These are phyloP conservation scores for Cutaneotrichosporon cyanovorans DNA, from an alignment of 1,284 basidiomycete genomes.

Conservation along the genomic window DNA sequence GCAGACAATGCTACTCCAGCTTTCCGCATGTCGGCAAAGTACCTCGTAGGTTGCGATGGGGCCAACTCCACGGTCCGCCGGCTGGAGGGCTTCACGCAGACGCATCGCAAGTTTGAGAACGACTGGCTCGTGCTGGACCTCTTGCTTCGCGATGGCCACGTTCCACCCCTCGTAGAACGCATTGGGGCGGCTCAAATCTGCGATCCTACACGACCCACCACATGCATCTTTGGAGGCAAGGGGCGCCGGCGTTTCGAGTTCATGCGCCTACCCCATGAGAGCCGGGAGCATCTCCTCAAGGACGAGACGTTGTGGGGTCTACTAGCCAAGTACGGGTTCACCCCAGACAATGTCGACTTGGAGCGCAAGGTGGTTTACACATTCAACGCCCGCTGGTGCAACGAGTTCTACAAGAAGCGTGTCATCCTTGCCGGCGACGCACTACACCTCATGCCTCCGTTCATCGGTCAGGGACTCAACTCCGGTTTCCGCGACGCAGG, in stretches of 20 bases:
- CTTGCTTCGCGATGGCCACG: conserved; percentile 8
- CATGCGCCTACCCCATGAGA: conserved; percentile 17
- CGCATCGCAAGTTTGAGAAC: conserved; percentile 16
- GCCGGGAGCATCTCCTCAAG: conserved; percentile 7
- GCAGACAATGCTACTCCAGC: background rate
- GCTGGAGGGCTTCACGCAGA: conserved; percentile 7
- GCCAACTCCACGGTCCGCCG: conserved; percentile 21
- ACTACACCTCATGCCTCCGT: conserved; percentile 21
- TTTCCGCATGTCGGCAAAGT: conserved; percentile 6
- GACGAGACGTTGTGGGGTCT: conserved; percentile 13
- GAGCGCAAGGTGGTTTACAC: conserved; percentile 23
- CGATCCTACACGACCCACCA: conserved; percentile 20
- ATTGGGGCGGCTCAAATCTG: conserved; percentile 15
- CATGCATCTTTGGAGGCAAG: conserved; percentile 12
- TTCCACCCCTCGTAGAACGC: conserved; percentile 1
- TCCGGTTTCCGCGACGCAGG: conserved; percentile 21
- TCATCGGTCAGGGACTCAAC: conserved; percentile 24
- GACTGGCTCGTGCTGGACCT: conserved; percentile 23
- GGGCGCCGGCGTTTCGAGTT: conserved; percentile 20
- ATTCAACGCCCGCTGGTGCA: conserved; percentile 18
- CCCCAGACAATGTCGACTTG: conserved; percentile 12
- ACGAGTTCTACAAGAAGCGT: conserved; percentile 17
- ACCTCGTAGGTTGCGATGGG: conserved; percentile 20
- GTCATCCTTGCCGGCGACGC: conserved; percentile 15
- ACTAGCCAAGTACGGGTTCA: conserved; percentile 13